Evolutionary conservation across 2,329 filamentous ascomycete genomes (phyloP), one percentile per base, ranked within the genome.

Genomic region (Hypoxylon sp.): DNA sequence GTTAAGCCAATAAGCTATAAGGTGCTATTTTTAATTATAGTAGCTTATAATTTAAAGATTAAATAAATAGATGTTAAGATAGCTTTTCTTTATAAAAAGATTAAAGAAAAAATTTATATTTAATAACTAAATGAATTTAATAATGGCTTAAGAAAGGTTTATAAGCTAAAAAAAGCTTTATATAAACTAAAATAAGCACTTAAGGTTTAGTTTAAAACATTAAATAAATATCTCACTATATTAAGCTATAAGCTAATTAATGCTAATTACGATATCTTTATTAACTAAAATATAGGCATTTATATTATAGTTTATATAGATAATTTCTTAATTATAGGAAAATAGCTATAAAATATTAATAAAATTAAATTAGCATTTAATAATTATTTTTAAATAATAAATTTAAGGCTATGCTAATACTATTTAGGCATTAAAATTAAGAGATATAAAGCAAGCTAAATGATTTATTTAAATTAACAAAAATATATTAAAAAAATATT

Each of bases 1-100:
- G 18, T 64, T 9, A 64, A 64, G 54, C 22, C 48, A 26, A 64
- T 64, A 64, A 60, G 40, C 50, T 60, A 64, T 60, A 64, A 64
- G 40, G 14, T 42, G 33, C 38, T 60, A 18, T 64, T 64, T 36
- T 16, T 45, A 33, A 42, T 64, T 28, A 48, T 32, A 12, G 33
- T 42, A n/a, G 36, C 16, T 1, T 61, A 51, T 33, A 49, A 64
- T 9, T 51, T 64, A 18, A 44, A 64, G 56, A 7, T 64, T 6
- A 50, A 64, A 52, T 51, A 64, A 56, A 64, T 64, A 56, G 54
- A 61, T 45, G 16, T 61, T 28, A 38, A 44, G 24, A 55, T 38
- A 0, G n/a, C n/a, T 28, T 61, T 61, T 45, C 55, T 50, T 18
- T 61, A 61, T 45, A 38, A 61, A 20, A 50, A 61, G 36, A 61